phyloP scores from a whole-genome alignment of 176 grass and related monocot species.

The Triticum urartu region DNA sequence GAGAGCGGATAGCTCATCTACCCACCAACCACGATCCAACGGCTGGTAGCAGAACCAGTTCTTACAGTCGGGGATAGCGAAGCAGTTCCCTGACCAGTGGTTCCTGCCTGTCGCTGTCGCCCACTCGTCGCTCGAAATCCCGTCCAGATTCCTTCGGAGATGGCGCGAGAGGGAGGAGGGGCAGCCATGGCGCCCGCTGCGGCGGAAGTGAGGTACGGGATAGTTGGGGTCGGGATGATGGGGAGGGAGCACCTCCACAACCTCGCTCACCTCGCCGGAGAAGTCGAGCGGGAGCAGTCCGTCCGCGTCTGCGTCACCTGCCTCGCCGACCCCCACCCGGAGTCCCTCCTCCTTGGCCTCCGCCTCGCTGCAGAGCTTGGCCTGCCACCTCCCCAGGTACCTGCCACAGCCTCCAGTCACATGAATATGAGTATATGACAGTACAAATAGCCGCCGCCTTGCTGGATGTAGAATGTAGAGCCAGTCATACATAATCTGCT shows the following conservation, averaged over 20 bases:
- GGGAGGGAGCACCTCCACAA: constrained; percentile 88
- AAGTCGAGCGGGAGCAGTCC: constrained; percentile 26
- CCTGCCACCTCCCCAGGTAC: constrained; percentile 60
- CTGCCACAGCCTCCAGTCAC: background rate
- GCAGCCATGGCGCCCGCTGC: constrained; percentile 22
- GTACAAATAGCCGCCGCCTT: background rate
- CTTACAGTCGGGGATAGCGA: too few relatives aligned
- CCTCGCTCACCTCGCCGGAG: constrained; percentile 66
- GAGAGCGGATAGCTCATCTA: background rate
- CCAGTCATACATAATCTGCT: background rate
- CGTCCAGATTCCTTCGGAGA: background rate
- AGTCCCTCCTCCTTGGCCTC: constrained; percentile 59
- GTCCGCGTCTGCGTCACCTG: constrained; percentile 43
- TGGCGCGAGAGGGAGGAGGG: background rate
- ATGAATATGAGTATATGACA: background rate
- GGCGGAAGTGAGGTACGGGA: constrained; percentile 68
- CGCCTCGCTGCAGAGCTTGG: constrained; percentile 54
- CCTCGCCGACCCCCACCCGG: constrained; percentile 78
- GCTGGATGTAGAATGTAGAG: background rate
- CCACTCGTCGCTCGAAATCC: background rate
- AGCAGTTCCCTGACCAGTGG: too few relatives aligned
- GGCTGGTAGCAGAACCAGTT: background rate
- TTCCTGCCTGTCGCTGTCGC: too few relatives aligned
- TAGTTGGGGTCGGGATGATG: constrained; percentile 94
- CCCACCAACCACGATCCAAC: background rate